Evolutionary conservation across 2,329 filamentous ascomycete species (phyloP).

Genomic region (Ophiostoma piceae): DNA sequence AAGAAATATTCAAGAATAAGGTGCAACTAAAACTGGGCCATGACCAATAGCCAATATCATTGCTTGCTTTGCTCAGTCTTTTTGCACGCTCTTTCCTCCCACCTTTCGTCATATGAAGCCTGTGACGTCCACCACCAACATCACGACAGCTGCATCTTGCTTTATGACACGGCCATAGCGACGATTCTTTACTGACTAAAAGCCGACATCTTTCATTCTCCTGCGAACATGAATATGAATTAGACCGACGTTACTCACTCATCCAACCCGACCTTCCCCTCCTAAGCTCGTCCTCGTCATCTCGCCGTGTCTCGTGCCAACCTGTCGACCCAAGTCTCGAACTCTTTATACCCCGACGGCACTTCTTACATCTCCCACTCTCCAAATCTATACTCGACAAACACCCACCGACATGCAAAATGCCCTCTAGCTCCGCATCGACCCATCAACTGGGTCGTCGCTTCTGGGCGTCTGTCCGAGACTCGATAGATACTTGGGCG

Average conservation of each 20-base stretch:
- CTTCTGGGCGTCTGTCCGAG: constrained; percentile 34
- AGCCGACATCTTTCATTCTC: not conserved
- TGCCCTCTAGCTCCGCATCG: constrained; percentile 35
- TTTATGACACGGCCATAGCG: not conserved
- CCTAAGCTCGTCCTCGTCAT: not conserved
- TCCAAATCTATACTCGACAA: not conserved
- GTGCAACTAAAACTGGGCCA: not conserved
- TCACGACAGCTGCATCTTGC: not conserved
- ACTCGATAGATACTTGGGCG: constrained; percentile 30
- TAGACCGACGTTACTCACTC: not conserved
- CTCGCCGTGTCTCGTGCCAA: not conserved
- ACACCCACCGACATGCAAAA: constrained; percentile 28
- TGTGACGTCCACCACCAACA: not conserved
- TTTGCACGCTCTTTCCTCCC: not conserved
- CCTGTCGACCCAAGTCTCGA: not conserved
- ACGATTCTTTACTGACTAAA: not conserved
- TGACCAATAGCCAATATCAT: constrained; percentile 16
- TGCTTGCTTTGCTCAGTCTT: constrained; percentile 18
- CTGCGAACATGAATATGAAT: constrained; percentile 12
- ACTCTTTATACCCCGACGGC: not conserved
- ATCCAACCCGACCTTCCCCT: not conserved
- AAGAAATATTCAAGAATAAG: not conserved
- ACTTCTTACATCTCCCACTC: not conserved
- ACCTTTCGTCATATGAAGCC: constrained; percentile 14
- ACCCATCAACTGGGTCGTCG: constrained; percentile 36